Percentiles rank a stretch among this genome's conserved stretches.
phyloP scores from a whole-genome alignment of 257 asterid species.

The Ilex aquifolium region DNA sequence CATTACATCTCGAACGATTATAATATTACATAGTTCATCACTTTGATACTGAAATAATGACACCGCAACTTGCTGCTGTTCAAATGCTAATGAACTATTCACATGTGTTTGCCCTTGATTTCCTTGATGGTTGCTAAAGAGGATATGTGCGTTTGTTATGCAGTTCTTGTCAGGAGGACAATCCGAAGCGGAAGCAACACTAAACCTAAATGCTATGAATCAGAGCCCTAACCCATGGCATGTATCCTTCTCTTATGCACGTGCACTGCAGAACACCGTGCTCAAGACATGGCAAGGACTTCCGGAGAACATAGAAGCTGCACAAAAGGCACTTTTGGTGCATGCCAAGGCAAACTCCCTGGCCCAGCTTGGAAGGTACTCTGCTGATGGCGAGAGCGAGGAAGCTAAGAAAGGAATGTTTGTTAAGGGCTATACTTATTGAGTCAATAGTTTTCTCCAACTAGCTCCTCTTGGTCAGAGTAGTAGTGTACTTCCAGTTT shows the following conservation, averaged over 20 bases:
- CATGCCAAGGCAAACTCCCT: not conserved
- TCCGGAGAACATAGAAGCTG: conserved; percentile 1
- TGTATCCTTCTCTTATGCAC: conserved; percentile 3
- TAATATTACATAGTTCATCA: too few species aligned
- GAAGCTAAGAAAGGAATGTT: conserved; percentile 5
- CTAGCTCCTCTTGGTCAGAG: not conserved
- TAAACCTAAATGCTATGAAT: not conserved
- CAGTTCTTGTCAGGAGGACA: too few species aligned
- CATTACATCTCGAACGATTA: too few species aligned
- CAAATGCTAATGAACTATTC: too few species aligned
- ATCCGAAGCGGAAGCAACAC: too few species aligned
- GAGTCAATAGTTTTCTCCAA: not conserved
- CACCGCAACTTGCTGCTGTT: not conserved
- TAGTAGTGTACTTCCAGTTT: not conserved
- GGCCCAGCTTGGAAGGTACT: conserved; percentile 1
- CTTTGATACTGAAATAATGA: too few species aligned
- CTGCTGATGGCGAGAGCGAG: conserved; percentile 3
- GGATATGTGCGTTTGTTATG: too few species aligned
- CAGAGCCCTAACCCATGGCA: conserved; percentile 1
- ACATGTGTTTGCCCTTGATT: not conserved
- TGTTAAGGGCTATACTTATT: not conserved
- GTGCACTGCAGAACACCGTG: conserved; percentile 1
- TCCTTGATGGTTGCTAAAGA: too few species aligned
- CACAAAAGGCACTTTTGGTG: not conserved
- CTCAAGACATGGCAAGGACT: conserved; percentile 3